phyloP scores from a whole-genome alignment of 345 rosid species.

The Cardamine occulta region DNA sequence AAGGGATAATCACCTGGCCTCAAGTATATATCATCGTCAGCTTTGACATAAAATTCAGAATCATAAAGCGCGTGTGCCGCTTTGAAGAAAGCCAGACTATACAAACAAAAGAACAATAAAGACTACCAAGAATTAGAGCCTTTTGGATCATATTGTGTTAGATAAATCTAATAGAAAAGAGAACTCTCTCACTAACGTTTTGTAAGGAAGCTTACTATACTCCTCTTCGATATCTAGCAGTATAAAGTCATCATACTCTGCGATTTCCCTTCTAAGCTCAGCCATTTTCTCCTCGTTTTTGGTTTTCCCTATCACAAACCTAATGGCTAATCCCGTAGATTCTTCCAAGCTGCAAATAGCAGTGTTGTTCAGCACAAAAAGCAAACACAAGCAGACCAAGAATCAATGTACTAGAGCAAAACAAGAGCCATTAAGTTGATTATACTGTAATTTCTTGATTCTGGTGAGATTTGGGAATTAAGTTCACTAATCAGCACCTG shows the following conservation, averaged over 20 bases:
- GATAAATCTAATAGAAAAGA: neutral
- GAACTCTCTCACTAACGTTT: constrained; percentile 67
- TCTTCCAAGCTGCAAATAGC: constrained; percentile 65
- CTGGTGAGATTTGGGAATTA: neutral
- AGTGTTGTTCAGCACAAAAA: neutral
- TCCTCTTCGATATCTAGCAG: constrained; percentile 84
- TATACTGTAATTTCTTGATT: neutral
- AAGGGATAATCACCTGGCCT: constrained; percentile 68
- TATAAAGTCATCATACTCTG: constrained; percentile 75
- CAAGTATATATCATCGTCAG: constrained; percentile 84
- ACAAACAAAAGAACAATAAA: neutral
- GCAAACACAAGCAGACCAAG: constrained; percentile 11
- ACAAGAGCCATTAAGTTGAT: neutral
- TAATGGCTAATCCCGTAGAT: constrained; percentile 73
- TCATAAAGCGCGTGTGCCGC: constrained; percentile 80
- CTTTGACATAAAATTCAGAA: constrained; percentile 82
- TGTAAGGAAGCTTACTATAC: constrained; percentile 91
- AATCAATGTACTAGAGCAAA: neutral
- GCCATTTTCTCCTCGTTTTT: constrained; percentile 58
- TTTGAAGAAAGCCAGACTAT: constrained; percentile 78
- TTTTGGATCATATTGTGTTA: neutral
- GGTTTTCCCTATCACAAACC: constrained; percentile 74
- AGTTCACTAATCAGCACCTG: neutral
- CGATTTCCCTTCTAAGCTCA: constrained; percentile 66
- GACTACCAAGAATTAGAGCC: neutral